These are phyloP conservation scores for Solanum bukasovii DNA, from an alignment of 257 asterid genomes.

Conservation along the genomic window DNA sequence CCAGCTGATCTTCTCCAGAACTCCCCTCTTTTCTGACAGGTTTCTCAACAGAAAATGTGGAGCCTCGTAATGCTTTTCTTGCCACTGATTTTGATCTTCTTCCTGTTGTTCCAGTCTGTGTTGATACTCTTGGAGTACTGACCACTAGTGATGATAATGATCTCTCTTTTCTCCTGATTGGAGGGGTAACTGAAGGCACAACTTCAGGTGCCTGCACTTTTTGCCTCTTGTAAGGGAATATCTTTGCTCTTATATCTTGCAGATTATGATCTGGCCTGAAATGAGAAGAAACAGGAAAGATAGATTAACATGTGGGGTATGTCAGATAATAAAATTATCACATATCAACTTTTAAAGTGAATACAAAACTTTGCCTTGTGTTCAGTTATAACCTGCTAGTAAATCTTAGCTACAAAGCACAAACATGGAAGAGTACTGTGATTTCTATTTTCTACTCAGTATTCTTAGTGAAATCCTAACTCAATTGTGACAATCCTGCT, in stretches of 20 bases:
- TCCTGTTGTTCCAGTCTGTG: slow-evolving; percentile 37
- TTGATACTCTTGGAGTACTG: slow-evolving; percentile 63
- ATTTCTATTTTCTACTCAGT: neutral
- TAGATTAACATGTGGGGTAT: neutral
- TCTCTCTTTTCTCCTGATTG: slow-evolving; percentile 56
- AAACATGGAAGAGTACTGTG: neutral
- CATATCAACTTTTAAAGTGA: neutral
- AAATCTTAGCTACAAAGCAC: neutral
- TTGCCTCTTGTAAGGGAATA: slow-evolving; percentile 47
- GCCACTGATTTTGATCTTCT: slow-evolving; percentile 51
- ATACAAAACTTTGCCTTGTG: neutral
- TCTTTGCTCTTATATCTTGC: slow-evolving; percentile 43
- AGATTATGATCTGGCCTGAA: slow-evolving; percentile 51
- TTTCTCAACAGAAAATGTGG: slow-evolving; percentile 78
- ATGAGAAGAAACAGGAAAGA: neutral
- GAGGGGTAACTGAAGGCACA: slow-evolving; percentile 24
- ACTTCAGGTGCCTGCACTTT: slow-evolving; percentile 31
- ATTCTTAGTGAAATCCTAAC: neutral
- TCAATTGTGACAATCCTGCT: neutral
- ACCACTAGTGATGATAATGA: slow-evolving; percentile 54
- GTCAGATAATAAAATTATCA: neutral
- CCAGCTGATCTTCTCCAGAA: slow-evolving; percentile 49
- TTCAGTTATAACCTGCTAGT: neutral
- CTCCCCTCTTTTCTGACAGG: slow-evolving; percentile 59
- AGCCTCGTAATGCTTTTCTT: slow-evolving; percentile 68